These are phyloP conservation scores for Aschersonia sp. DNA, from an alignment of 2,329 filamentous ascomycete genomes.

Conservation along the genomic window DNA sequence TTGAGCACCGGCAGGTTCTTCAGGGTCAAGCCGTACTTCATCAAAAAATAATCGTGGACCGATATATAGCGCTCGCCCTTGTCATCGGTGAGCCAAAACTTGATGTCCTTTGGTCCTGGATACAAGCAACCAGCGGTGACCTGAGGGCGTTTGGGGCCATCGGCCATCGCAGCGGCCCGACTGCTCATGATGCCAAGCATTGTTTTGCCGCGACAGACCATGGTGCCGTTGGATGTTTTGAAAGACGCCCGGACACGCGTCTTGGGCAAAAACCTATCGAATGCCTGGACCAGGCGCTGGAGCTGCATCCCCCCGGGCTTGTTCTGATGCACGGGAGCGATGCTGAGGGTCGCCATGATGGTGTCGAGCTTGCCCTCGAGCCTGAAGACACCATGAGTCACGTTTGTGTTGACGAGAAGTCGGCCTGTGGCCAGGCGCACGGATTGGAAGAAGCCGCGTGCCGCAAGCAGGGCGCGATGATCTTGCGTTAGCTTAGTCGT, in stretches of 20 bases:
- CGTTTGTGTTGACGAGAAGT: conserved; percentile 39
- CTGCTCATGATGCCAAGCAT: conserved; percentile 16
- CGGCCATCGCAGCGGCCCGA: conserved; percentile 5
- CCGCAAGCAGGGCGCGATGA: conserved; percentile 20
- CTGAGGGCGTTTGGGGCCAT: conserved; percentile 8
- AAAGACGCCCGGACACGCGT: conserved; percentile 20
- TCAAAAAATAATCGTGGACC: too few species aligned
- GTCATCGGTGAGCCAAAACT: conserved; percentile 15
- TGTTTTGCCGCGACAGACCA: conserved; percentile 14
- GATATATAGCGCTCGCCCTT: conserved; percentile 1
- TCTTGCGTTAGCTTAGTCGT: conserved; percentile 12
- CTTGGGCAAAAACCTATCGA: conserved; percentile 22
- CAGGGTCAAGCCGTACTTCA: conserved; percentile 20
- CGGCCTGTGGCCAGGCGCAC: conserved; percentile 37
- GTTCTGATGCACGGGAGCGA: conserved; percentile 5
- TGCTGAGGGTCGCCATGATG: conserved; percentile 15
- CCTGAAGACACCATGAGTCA: conserved; percentile 38
- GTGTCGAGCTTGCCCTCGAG: conserved; percentile 18
- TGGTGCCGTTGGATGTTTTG: conserved; percentile 15
- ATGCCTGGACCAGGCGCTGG: conserved; percentile 9
- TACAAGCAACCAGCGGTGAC: conserved; percentile 12
- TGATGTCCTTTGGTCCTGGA: conserved; percentile 17
- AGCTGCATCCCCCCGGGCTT: conserved; percentile 4
- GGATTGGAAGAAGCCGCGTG: conserved; percentile 42
- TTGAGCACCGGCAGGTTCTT: conserved; percentile 48